These are phyloP conservation scores for Cyberlindnera americana DNA, from an alignment of 805 yeast species.

Conservation along the genomic window DNA sequence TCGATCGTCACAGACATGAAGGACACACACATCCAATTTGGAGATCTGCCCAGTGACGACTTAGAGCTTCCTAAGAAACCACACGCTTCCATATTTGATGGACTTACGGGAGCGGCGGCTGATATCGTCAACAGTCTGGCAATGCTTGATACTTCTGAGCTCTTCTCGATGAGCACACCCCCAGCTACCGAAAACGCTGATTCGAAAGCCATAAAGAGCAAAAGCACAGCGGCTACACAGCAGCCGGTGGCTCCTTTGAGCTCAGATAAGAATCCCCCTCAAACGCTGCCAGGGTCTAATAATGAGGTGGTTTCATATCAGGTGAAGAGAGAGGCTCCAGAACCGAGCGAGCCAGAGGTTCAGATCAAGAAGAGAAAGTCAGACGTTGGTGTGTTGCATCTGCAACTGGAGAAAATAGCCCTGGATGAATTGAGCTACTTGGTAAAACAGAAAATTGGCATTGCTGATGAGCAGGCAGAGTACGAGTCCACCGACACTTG, in stretches of 20 bases:
- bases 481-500: constrained; percentile 25
- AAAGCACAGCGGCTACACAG: constrained; percentile 1
- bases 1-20: constrained; percentile 8
- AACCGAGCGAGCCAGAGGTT: not conserved
- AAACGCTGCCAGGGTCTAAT: no score
- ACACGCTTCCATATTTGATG: no score
- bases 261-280: no score
- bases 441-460: constrained; percentile 14
- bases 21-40: constrained; percentile 6
- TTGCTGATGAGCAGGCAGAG: constrained; percentile 29
- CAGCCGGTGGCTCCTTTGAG: no score
- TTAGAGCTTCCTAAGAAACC: no score
- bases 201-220: no score
- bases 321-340: not conserved
- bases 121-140: constrained; percentile 2
- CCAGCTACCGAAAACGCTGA: no score
- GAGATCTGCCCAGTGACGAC: not conserved
- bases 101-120: constrained; percentile 12
- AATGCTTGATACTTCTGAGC: constrained; percentile 4
- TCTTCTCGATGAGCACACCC: not conserved
- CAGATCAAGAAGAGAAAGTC: constrained; percentile 19
- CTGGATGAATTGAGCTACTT: constrained; percentile 8
- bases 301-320: no score
- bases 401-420: constrained; percentile 17
- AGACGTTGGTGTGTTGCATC: constrained; percentile 15